A percentile compares a stretch with the other conserved stretches of the same genome.
Conservation (phyloP, 495 filamentous ascomycete species). For the Talaromyces borbonicus region DNA sequence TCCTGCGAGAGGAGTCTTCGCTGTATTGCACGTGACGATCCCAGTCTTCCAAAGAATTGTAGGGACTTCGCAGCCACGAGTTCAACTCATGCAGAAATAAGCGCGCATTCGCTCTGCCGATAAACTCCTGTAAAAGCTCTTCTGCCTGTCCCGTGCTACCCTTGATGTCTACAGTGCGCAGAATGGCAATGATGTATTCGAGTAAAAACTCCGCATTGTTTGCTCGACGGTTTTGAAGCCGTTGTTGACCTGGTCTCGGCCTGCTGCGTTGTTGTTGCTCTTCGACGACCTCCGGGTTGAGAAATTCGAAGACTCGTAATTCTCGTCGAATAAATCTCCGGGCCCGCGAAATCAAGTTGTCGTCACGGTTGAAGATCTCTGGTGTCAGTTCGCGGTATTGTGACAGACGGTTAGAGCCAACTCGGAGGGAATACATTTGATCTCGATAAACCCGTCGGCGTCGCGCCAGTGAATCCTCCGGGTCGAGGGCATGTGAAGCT, state of each 20-base stretch:
- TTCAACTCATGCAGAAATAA: constrained; percentile 80
- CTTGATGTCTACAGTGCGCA: constrained; percentile 87
- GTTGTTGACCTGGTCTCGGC: constrained; percentile 25
- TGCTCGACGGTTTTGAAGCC: constrained; percentile 39
- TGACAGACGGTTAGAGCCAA: constrained; percentile 75
- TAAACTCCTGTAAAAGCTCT: constrained; percentile 75
- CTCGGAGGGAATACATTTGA: constrained; percentile 69
- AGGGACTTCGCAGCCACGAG: constrained; percentile 75
- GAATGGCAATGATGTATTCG: constrained; percentile 78
- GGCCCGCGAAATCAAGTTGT: constrained; percentile 69
- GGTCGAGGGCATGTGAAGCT: constrained; percentile 15
- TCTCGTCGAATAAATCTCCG: constrained; percentile 82
- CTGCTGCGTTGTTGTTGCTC: constrained; percentile 11
- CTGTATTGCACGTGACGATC: constrained; percentile 73
- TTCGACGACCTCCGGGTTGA: constrained; percentile 32
- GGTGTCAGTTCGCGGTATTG: constrained; percentile 70
- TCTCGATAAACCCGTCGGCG: constrained; percentile 70
- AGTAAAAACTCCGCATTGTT: constrained; percentile 85
- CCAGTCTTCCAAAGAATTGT: constrained; percentile 59
- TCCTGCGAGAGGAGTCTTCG: constrained; percentile 10
- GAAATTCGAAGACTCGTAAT: constrained; percentile 75
- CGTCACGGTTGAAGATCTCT: constrained; percentile 48
- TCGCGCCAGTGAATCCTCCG: constrained; percentile 51
- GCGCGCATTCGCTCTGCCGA: constrained; percentile 66
- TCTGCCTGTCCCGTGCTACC: constrained; percentile 77